Conservation (phyloP, 768 basidiomycete genomes). For the Boletus bicolor region DNA sequence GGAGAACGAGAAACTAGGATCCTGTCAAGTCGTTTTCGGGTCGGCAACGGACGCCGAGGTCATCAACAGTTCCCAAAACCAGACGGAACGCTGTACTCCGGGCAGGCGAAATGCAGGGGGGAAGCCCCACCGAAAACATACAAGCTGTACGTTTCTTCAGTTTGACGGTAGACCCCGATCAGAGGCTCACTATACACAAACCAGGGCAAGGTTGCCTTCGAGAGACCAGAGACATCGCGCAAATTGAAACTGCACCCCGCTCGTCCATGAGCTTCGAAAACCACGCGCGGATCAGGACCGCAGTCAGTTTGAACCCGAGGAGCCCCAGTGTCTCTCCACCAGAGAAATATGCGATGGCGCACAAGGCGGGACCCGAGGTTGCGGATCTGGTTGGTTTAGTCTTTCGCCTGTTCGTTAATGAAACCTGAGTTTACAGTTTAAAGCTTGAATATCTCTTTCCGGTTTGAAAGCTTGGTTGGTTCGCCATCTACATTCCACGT, state of each 20-base stretch:
- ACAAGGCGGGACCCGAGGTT: not conserved
- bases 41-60: not conserved
- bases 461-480: not conserved
- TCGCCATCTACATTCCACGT: not conserved
- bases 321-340: not conserved
- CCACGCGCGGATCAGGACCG: not conserved
- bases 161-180: not conserved
- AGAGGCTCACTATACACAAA: not conserved
- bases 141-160: not conserved
- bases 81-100: not conserved
- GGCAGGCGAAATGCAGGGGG: not conserved
- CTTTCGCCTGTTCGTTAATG: not conserved
- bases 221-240: not conserved
- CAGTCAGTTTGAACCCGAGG: not conserved
- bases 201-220: not conserved
- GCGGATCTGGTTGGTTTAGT: not conserved
- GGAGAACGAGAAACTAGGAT: not conserved
- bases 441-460: not conserved
- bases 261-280: not conserved
- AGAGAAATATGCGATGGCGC: not conserved
- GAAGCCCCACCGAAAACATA: not conserved
- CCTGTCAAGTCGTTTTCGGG: too few relatives aligned
- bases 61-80: not conserved
- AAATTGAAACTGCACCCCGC: not conserved
- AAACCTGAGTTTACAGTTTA: not conserved